phyloP scores from a whole-genome alignment of 192 early-diverging fungal genomes.

The Pilobolus umbonatus region DNA sequence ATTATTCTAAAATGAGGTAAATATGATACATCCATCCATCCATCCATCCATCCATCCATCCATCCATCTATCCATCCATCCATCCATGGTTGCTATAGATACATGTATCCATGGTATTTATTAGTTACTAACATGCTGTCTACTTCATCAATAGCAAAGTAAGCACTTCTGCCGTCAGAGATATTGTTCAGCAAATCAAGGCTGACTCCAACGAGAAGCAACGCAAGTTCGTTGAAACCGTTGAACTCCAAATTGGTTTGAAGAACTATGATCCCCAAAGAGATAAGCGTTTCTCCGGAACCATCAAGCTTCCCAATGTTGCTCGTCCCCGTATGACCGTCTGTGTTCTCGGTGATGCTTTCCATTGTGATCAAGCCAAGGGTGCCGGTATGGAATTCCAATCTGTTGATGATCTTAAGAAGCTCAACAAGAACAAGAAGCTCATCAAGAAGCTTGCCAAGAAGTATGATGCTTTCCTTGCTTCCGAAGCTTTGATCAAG shows the following conservation, averaged over 20 bases:
- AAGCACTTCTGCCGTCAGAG: slow-evolving; percentile 84
- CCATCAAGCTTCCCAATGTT: slow-evolving; percentile 89
- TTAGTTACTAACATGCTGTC: not conserved
- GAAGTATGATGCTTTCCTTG: slow-evolving; percentile 98
- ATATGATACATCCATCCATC: slow-evolving; percentile 5
- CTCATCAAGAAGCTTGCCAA: slow-evolving; percentile 98
- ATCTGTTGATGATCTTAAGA: slow-evolving; percentile 98
- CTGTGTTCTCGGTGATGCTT: slow-evolving; percentile 93
- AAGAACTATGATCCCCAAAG: slow-evolving; percentile 99
- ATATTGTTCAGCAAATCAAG: slow-evolving; percentile 65
- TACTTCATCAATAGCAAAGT: slow-evolving; percentile 59
- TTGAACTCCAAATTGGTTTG: slow-evolving; percentile 97
- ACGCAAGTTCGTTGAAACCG: slow-evolving; percentile 94
- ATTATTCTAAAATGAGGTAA: slow-evolving; percentile 29
- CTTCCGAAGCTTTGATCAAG: slow-evolving; percentile 97
- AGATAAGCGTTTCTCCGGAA: slow-evolving; percentile 99
- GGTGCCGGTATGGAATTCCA: slow-evolving; percentile 81
- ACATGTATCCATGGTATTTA: not conserved
- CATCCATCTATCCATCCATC: slow-evolving; percentile 19
- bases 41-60: slow-evolving; percentile 22
- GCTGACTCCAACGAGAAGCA: slow-evolving; percentile 81
- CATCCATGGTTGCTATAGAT: not conserved
- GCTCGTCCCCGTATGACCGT: slow-evolving; percentile 94
- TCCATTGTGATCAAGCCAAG: slow-evolving; percentile 96
- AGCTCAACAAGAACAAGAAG: slow-evolving; percentile 99